phyloP scores from a whole-genome alignment of 192 early-diverging fungal species.

The Globomyces pollinis-pini region DNA sequence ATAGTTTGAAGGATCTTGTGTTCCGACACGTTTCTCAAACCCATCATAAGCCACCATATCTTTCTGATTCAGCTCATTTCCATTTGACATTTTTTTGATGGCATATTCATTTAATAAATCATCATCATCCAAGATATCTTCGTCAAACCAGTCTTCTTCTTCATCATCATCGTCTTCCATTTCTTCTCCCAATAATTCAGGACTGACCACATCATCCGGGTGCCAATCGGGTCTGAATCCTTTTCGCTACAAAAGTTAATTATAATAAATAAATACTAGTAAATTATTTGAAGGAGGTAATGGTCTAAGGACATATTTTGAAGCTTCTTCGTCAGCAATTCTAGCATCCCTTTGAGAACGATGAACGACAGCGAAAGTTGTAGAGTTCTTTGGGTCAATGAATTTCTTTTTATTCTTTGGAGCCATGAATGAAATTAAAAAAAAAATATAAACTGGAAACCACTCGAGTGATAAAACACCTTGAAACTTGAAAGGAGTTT shows the following conservation, averaged over 20 bases:
- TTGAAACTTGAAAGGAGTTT: too few species aligned
- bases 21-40: constrained; percentile 27
- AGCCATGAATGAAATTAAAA: too few species aligned
- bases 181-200: constrained; percentile 19
- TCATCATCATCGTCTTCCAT: constrained; percentile 14
- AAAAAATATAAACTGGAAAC: too few species aligned
- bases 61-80: too few species aligned
- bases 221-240: constrained; percentile 4
- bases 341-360: constrained; percentile 91
- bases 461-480: too few species aligned
- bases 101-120: too few species aligned
- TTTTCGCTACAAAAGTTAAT: too few species aligned
- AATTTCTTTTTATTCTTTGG: constrained; percentile 73
- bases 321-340: constrained; percentile 71
- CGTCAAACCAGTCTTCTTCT: background rate
- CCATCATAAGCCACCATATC: constrained; percentile 23
- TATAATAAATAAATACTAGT: constrained; percentile 7
- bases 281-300: constrained; percentile 61
- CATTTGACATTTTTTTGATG: too few species aligned
- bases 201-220: constrained; percentile 10
- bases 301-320: constrained; percentile 72
- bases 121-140: background rate
- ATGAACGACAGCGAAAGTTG: constrained; percentile 87
- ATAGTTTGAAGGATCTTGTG: constrained; percentile 68
- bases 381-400: constrained; percentile 78